Evolutionary conservation across 345 rosid species (phyloP).

Genomic region (Triadica sebifera): DNA sequence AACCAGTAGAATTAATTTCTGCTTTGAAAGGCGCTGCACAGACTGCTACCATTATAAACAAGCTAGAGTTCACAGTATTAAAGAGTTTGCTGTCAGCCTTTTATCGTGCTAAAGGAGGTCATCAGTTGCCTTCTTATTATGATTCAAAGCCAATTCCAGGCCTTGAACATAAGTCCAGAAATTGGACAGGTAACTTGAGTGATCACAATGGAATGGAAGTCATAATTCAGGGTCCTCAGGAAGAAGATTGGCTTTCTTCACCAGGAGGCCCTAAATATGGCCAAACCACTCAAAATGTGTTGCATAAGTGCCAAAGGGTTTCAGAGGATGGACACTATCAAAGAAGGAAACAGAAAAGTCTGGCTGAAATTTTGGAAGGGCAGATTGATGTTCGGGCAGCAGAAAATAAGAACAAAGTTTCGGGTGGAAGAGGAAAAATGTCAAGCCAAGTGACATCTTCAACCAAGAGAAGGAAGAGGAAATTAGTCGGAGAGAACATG

Average conservation of each 20-base stretch:
- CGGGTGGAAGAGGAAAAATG: slow-evolving; percentile 18
- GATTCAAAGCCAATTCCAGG: slow-evolving; percentile 61
- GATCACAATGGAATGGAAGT: slow-evolving; percentile 28
- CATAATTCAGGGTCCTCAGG: slow-evolving; percentile 38
- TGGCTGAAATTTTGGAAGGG: slow-evolving; percentile 68
- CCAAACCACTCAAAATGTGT: slow-evolving; percentile 21
- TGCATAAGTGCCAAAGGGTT: slow-evolving; percentile 38
- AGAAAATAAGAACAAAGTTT: slow-evolving; percentile 21
- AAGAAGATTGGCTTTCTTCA: slow-evolving; percentile 42
- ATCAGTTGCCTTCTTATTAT: slow-evolving; percentile 39
- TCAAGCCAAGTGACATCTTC: slow-evolving; percentile 14
- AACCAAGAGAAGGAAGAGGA: slow-evolving; percentile 14
- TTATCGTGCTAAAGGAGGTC: slow-evolving; percentile 49
- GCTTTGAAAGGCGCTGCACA: slow-evolving; percentile 46
- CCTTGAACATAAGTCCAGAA: slow-evolving; percentile 55
- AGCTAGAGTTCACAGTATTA: slow-evolving; percentile 50
- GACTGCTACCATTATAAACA: slow-evolving; percentile 30
- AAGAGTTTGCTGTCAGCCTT: slow-evolving; percentile 73
- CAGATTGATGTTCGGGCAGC: slow-evolving; percentile 29
- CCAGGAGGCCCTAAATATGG: slow-evolving; percentile 20
- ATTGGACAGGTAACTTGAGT: slow-evolving; percentile 24
- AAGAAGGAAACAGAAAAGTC: slow-evolving; percentile 76
- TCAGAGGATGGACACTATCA: slow-evolving; percentile 41
- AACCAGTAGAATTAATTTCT: slow-evolving; percentile 48
- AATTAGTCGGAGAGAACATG: neutral